phyloP scores from a whole-genome alignment of 208 protist genomes.

The Leishmania lainsoni region DNA sequence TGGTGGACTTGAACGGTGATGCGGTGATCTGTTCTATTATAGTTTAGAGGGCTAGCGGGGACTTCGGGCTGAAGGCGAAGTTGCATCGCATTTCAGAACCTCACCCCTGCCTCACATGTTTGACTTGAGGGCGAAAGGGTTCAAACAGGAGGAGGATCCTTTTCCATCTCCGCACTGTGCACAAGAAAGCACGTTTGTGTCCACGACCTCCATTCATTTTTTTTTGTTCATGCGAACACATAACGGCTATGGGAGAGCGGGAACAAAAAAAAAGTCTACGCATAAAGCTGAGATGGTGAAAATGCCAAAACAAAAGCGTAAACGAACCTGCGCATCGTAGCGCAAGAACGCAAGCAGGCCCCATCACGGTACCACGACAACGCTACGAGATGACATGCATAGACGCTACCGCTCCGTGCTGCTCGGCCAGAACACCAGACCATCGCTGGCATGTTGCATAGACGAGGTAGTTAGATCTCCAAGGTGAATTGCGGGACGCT shows the following conservation, averaged over 20 bases:
- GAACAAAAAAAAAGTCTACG: not conserved
- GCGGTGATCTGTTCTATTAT: not conserved
- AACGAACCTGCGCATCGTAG: not conserved
- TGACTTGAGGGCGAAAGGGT: not conserved
- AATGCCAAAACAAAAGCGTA: not conserved
- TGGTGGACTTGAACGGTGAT: not conserved
- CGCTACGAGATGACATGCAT: conserved; percentile 4
- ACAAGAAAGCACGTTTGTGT: not conserved
- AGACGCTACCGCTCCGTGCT: conserved; percentile 34
- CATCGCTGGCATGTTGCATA: conserved; percentile 1
- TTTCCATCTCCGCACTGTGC: not conserved
- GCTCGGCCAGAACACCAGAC: conserved; percentile 38
- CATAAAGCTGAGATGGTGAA: conserved; percentile 1
- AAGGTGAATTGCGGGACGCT: not conserved
- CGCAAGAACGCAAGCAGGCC: not conserved
- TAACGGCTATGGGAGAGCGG: not conserved
- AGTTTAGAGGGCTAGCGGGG: not conserved
- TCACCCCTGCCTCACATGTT: not conserved
- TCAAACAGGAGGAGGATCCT: not conserved
- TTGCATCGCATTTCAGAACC: not conserved
- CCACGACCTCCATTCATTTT: not conserved
- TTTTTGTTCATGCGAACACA: not conserved
- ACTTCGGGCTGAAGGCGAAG: not conserved
- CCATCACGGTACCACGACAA: conserved; percentile 20
- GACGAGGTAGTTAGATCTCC: conserved; percentile 8